Percentiles rank a stretch among this genome's conserved stretches.
Conservation (phyloP, 306 rosid genomes). For the Neltuma alba region DNA sequence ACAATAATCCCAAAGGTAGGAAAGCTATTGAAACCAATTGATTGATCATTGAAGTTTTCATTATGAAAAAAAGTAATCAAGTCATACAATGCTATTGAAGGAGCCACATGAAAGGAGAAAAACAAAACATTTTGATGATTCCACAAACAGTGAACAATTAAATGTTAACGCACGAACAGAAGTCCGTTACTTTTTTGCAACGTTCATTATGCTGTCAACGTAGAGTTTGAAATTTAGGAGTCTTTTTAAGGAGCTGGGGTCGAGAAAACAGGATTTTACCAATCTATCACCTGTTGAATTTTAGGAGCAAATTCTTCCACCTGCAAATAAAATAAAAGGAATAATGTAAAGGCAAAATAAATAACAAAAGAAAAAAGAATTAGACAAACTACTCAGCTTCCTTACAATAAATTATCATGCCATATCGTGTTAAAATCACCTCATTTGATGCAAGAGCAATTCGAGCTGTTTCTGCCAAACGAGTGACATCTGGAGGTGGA, state of each 20-base stretch:
- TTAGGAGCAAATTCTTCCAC: constrained; percentile 81
- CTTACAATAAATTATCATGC: background rate
- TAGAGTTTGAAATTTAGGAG: background rate
- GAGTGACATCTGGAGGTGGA: constrained; percentile 67
- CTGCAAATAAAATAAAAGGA: constrained; percentile 38
- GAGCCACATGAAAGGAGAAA: background rate
- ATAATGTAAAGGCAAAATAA: background rate
- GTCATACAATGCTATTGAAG: background rate
- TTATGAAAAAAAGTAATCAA: background rate
- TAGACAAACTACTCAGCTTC: background rate
- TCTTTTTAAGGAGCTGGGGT: background rate
- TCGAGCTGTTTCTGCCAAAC: constrained; percentile 82
- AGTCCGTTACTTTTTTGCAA: background rate
- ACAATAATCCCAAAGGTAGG: background rate
- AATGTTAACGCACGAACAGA: background rate
- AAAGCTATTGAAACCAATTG: background rate
- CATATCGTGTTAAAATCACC: constrained; percentile 41
- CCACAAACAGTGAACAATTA: background rate
- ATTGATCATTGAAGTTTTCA: background rate
- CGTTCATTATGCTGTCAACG: background rate
- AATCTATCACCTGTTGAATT: constrained; percentile 73
- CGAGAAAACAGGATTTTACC: constrained; percentile 42
- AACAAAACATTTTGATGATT: background rate
- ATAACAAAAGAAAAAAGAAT: background rate
- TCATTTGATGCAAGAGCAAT: constrained; percentile 65